These are phyloP conservation scores for Aspergillus coremiiformis DNA, from an alignment of 495 filamentous ascomycete genomes.

Conservation along the genomic window DNA sequence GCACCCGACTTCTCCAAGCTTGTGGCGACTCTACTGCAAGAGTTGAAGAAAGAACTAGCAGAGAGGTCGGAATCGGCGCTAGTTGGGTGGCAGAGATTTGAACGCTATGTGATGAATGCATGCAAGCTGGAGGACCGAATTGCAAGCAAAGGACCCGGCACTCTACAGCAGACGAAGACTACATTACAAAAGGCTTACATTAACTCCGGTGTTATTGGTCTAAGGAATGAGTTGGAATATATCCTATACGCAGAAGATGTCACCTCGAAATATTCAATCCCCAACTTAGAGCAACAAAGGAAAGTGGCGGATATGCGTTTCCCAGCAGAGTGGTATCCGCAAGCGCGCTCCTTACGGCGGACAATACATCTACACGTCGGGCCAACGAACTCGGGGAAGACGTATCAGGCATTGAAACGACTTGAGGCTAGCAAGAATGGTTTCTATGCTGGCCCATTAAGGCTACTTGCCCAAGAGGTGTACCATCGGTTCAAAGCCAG, in stretches of 20 bases:
- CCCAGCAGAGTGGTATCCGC: constrained; percentile 87
- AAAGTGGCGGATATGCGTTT: constrained; percentile 70
- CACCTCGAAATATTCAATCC: constrained; percentile 35
- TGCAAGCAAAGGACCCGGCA: constrained; percentile 7
- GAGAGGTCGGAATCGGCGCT: constrained; percentile 5
- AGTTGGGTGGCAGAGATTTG: constrained; percentile 27
- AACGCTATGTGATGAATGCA: constrained; percentile 31
- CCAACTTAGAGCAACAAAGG: constrained; percentile 50
- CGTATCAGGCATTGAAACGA: constrained; percentile 86
- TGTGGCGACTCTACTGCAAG: constrained; percentile 22
- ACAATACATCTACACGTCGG: constrained; percentile 91
- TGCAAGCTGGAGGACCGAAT: constrained; percentile 22
- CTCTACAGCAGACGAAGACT: constrained; percentile 20
- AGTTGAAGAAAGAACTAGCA: constrained; percentile 17
- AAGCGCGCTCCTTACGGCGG: constrained; percentile 66
- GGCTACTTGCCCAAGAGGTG: constrained; percentile 89
- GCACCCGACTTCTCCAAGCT: constrained; percentile 23
- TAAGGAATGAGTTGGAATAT: constrained; percentile 53
- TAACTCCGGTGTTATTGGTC: constrained; percentile 34
- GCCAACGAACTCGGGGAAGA: constrained; percentile 97
- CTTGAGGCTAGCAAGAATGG: constrained; percentile 68
- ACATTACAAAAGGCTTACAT: constrained; percentile 52
- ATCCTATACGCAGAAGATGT: constrained; percentile 47
- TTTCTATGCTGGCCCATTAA: constrained; percentile 85
- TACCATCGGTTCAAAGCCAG: constrained; percentile 72